Base-by-base conservation (phyloP, 129 eudicot genomes). In the Heracleum sosnowskyi region DNA sequence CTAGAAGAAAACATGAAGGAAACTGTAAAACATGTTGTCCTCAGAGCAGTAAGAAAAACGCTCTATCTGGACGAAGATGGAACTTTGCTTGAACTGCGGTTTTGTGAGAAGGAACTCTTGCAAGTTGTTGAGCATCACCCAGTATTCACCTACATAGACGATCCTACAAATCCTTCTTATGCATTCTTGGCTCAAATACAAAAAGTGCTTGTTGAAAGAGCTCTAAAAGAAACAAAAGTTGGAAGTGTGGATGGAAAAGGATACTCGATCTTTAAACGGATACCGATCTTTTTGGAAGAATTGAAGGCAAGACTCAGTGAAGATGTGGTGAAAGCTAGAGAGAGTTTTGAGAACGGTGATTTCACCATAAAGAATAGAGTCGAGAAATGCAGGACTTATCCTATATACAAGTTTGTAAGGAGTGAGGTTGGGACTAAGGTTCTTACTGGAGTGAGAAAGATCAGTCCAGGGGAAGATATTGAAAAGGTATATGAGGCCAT, bases 401-500 rank as follows among this genome's bases (percentile, higher is more conserved):
- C 77, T 28, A 74, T 74, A 31, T 74, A 74, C 34, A 47, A 33
- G 42, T 74, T 74, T 46, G 64, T 74, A 45, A 28, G 77, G 77
- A 46, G 63, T 46, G 64, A 74, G 40, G 42, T 74, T 31, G 77
- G 77, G 77, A 46, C 77, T 46, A 36, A 74, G 63, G 34, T 74
- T 46, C 63, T 74, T 15, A 74, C 42, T 31, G 77, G 77, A 44
- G 77, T n/a, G 18, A 74, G 40, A 51, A 74, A 44, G 64, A 47
- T 74, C 18, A 74, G 77, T 46, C 77, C 77, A 29, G 77, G 77
- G 63, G 77, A 46, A 51, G 77, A 74, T 74, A 74, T 74, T 16
- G 77, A 74, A 37, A 74, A 46, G 34, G 77, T 74, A 46, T 47
- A 46, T 7, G 77, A 74, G 63, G 77, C 77, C 77, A 74, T 74